Conservation (phyloP, 371 early-diverging fungal species). For the Mortierella sp. region DNA sequence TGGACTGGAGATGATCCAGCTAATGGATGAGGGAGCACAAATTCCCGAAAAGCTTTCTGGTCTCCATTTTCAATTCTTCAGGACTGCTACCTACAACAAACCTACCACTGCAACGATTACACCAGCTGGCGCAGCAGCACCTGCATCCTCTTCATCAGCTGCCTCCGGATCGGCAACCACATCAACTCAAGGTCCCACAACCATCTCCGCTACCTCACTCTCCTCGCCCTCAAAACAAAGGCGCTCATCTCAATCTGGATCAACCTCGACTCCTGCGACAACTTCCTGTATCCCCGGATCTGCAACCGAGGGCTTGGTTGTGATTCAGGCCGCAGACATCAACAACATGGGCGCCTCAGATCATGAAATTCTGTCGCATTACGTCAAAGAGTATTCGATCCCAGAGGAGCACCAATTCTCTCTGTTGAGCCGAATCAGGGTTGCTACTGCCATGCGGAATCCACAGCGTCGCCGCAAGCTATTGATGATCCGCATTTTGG, state of each 20-base stretch:
- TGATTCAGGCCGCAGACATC: slow-evolving; percentile 58
- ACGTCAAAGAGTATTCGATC: slow-evolving; percentile 69
- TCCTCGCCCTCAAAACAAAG: slow-evolving; percentile 33
- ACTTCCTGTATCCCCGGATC: slow-evolving; percentile 26
- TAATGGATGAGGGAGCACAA: slow-evolving; percentile 59
- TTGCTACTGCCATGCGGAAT: slow-evolving; percentile 75
- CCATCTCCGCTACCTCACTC: not conserved
- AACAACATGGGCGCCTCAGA: slow-evolving; percentile 44
- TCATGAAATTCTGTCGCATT: slow-evolving; percentile 52
- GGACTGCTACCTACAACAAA: slow-evolving; percentile 55
- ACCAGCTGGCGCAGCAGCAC: slow-evolving; percentile 26
- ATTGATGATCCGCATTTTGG: slow-evolving; percentile 83
- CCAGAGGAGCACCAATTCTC: slow-evolving; percentile 84
- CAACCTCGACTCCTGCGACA: slow-evolving; percentile 14
- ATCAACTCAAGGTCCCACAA: slow-evolving; percentile 1
- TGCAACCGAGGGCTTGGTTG: slow-evolving; percentile 60
- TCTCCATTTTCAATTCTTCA: slow-evolving; percentile 77
- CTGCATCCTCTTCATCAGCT: slow-evolving; percentile 5
- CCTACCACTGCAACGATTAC: not conserved
- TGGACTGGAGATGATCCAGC: slow-evolving; percentile 61
- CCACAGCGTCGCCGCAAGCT: slow-evolving; percentile 66
- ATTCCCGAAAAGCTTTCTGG: slow-evolving; percentile 68
- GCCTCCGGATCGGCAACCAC: not conserved
- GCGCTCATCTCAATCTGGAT: slow-evolving; percentile 39
- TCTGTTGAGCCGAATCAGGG: slow-evolving; percentile 84